Evolutionary conservation across 2,329 filamentous ascomycete species (phyloP), one percentile per base, ranked within the genome.

Genomic region (Penicillium sp.): DNA sequence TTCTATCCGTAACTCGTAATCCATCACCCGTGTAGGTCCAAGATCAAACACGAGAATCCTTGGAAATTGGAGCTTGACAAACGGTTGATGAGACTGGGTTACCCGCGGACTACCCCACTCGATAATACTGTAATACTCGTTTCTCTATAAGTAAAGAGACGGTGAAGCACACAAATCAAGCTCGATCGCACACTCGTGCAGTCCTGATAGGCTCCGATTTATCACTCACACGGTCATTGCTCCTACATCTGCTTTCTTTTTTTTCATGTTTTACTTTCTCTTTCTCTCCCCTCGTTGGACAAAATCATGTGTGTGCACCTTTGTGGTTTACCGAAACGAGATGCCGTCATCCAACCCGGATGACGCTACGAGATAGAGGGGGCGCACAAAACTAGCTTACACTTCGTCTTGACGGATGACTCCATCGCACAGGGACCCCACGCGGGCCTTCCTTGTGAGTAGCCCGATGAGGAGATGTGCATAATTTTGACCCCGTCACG

Each of bases 391-490:
- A 27, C 43, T 45, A 24, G 29, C 33, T 24, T 45, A 41, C 47
- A 43, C 48, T 45, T 46, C 22, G 43, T 55, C 19, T 54, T 45
- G 39, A 47, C 48, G 52, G 56, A 54, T 57, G 56, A 58, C 52
- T 49, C 48, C 56, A 56, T 62, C 50, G 22, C 47, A 46, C 50
- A 45, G 55, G 49, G 53, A 60, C 54, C 52, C 59, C 62, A 61
- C 61, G 56, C 53, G 45, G 55, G 54, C 44, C 19, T 41, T 21
- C 53, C 53, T 48, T 55, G 56, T 49, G 49, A 50, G 19, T 16
- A 53, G 22, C 61, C 61, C 58, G 45, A 64, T 63, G 33, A 48
- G 58, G 63, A 56, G 58, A 44, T 59, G 56, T 63, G 61, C 61
- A 65, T 57, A 51, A 45, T 50, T 53, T 46, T 29, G 19, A 37